Evolutionary conservation across 495 filamentous ascomycete genomes (phyloP), one percentile per base, ranked within the genome.

Genomic region (Xylaria palmicola): DNA sequence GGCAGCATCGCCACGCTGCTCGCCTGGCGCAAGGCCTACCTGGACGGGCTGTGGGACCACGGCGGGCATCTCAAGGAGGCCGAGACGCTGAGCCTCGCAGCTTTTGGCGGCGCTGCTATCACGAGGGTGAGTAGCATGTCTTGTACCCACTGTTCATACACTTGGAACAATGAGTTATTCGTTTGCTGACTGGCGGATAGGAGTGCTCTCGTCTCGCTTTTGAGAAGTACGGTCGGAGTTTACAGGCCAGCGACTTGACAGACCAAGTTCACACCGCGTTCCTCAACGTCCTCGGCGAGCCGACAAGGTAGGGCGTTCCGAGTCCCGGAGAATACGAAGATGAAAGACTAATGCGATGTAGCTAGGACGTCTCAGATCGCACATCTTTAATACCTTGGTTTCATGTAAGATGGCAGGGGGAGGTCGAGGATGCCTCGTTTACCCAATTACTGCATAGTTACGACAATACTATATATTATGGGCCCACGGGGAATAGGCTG

Each of bases 171-270:
- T 7, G 29, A 10, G 3, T 50, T 26, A 19, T 1, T 7, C 15
- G 24, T 34, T n/a, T 39, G 51, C 66, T 73, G 48, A 70, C 39
- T 52, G 6, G 2, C 52, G 3, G 13, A 53, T 64, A 80, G 79
- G 92, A 96, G 68, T 97, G 90, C 70, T 97, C 93, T 36, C 82
- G 92, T 54, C 75, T 91, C 62, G 94, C 94, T 4, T 98, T 94
- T 69, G 80, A 84, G 63, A 90, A 93, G 68, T 90, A 88, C 60
- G 94, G 94, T 4, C 84, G 94, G 65, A 91, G 90, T 68, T 77
- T 98, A 69, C 94, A 98, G 78, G 94, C 94, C 1, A 91, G 90
- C 71, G 94, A 98, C 75, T 79, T 98, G 72, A 97, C 94, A 1
- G 91, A 92, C 32, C 87, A 97, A 74, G 91, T 98, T 24, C 85